Base-by-base conservation (phyloP, 2,329 filamentous ascomycete genomes). In the Drechslerella coelobrocha region DNA sequence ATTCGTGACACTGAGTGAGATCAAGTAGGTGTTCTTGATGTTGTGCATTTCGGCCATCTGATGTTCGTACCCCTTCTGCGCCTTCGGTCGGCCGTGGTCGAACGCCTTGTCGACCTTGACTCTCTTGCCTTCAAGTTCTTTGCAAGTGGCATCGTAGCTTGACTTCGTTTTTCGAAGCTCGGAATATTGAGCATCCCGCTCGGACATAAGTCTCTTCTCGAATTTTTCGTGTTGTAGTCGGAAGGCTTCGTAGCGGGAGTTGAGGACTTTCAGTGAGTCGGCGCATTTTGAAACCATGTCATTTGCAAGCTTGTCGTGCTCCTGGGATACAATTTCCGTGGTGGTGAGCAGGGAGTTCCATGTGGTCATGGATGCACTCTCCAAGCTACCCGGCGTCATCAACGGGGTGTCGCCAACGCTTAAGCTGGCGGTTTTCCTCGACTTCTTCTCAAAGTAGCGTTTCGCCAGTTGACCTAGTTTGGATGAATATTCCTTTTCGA, bases 381-480 rank as follows among this genome's bases (percentile, higher is more conserved):
- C 94, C 57, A 99, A 85, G 31, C 93, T 97, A 1, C 95, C 94
- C 0, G 94, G 94, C 1, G 94, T 97, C 84, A 97, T 89, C 66
- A 87, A 86, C 37, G 94, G 94, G 23, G 88, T 94, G 77, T 99
- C 94, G 76, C 94, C 94, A 57, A 97, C 94, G 78, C 92, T 97
- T 75, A 99, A 80, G 76, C 84, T 88, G 75, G 91, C 89, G 45
- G 89, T 89, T 81, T 94, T 97, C 80, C 88, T 92, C 50, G 90
- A 87, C 83, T 97, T 99, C 83, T 95, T 95, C 77, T 99, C 95
- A 78, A 91, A 94, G 82, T 97, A 97, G 79, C 94, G 97, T 82
- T 94, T 96, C 61, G 93, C 94, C 54, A 99, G 83, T 1, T 87
- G 87, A 75, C 86, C 89, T 73, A 99, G 86, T 80, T 93, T 97